Evolutionary conservation across 371 early-diverging fungal genomes (phyloP), one percentile per base, ranked within the genome.

Genomic region (Sporodiniella umbellata): DNA sequence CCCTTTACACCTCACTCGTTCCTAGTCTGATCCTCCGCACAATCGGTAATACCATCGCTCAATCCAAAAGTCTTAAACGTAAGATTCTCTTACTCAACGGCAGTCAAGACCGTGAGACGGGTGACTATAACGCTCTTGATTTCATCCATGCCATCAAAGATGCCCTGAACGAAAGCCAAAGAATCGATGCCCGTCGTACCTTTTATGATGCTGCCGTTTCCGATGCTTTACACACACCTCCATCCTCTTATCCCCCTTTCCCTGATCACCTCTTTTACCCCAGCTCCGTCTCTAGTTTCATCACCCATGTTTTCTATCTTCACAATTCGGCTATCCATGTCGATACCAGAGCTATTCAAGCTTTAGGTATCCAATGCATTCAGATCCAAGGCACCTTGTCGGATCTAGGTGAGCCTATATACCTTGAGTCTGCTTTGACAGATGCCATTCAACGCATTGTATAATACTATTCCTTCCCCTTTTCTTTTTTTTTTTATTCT

Each of bases 51-150:
- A 69, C 81, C 4, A 75, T 87, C 31, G 78, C 77, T 22, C 72
- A 81, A 31, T 80, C 82, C 3, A 51, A 63, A 21, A 65, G 75
- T 6, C 60, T 82, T 35, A 73, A 73, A 42, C 70, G 72, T 60
- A 89, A 89, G 56, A 68, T 89, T 10, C 62, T 89, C 18, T 60
- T 87, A 33, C 57, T 89, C 25, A 89, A 89, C 51, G 87, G 87
- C 1, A 75, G 81, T 15, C 73, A 72, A 47, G 89, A 89, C 43
- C 77, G 87, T 22, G 89, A 89, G 58, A 86, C 86, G 4, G 68
- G 64, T 17, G 82, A 74, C 12, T 87, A 83, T 54, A 83, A 83
- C 1, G 89, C 87, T 0, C 30, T 86, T 22, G 89, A 89, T 43
- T 89, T 87, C 56, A 76, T 87, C 26, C 64, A 78, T 33, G 83